A percentile compares a stretch with the other conserved stretches of the same genome.
phyloP scores from a whole-genome alignment of 805 yeast species.

The Candida suzukii region DNA sequence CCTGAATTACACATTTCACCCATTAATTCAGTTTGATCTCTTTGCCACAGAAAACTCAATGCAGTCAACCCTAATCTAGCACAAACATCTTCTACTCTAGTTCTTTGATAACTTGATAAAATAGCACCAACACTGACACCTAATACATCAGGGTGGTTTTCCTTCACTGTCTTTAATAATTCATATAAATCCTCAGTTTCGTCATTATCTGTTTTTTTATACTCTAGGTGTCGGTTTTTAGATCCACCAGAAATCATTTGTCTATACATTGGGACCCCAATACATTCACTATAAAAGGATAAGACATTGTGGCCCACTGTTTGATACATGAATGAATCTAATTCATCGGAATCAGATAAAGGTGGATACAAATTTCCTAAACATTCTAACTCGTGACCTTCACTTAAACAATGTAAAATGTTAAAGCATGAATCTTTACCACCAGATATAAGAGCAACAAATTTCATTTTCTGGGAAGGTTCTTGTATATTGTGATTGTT shows the following conservation, averaged over 20 bases:
- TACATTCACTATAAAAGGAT: conserved; percentile 55
- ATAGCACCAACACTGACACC: conserved; percentile 97
- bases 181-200: conserved; percentile 80
- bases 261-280: conserved; percentile 76
- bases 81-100: conserved; percentile 90
- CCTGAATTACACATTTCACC: conserved; percentile 65
- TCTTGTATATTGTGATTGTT: too few species aligned
- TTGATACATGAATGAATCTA: conserved; percentile 96
- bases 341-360: conserved; percentile 44
- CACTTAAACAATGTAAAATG: conserved; percentile 73
- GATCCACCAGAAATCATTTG: conserved; percentile 58
- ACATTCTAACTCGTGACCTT: conserved; percentile 83
- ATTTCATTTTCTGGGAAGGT: conserved; percentile 79
- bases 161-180: conserved; percentile 42
- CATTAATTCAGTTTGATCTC: conserved; percentile 75
- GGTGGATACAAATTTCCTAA: conserved; percentile 77
- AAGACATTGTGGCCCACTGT: conserved; percentile 90
- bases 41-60: conserved; percentile 83
- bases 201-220: conserved; percentile 58
- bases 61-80: conserved; percentile 59
- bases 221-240: conserved; percentile 60
- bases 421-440: conserved; percentile 96
- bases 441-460: conserved; percentile 87
- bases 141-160: conserved; percentile 59
- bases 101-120: conserved; percentile 88